Evolutionary conservation across 768 basidiomycete genomes (phyloP).

Genomic region (Hydnomerulius pinastri): DNA sequence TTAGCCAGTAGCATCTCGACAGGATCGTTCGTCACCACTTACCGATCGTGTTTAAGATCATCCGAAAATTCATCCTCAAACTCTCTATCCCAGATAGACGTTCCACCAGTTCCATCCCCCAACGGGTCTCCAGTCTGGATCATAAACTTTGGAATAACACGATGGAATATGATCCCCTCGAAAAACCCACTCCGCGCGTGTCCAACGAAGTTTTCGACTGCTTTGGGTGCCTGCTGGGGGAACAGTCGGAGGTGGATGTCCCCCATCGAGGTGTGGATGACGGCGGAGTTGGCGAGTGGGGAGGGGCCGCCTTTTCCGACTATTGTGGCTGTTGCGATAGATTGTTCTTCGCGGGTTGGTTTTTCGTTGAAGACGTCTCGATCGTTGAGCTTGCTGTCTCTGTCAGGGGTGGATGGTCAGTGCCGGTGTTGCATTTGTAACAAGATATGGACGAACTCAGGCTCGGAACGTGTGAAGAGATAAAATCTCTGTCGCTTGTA

Average conservation of each 20-base stretch:
- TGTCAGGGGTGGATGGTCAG: conserved; percentile 28
- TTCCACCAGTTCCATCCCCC: conserved; percentile 93
- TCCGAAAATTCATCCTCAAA: conserved; percentile 95
- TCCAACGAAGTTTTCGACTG: conserved; percentile 97
- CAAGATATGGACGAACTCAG: conserved; percentile 64
- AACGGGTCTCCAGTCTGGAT: conserved; percentile 95
- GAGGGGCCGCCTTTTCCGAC: conserved; percentile 58
- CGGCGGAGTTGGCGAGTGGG: conserved; percentile 74
- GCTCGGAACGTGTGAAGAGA: conserved; percentile 87
- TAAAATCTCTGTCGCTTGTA: conserved; percentile 94
- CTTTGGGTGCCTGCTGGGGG: conserved; percentile 90
- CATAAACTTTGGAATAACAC: conserved; percentile 99
- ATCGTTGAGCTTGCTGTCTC: conserved; percentile 84
- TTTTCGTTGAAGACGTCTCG: conserved; percentile 98
- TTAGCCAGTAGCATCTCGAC: background rate
- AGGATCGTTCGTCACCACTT: conserved; percentile 14
- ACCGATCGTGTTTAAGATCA: conserved; percentile 90
- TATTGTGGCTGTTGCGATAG: conserved; percentile 66
- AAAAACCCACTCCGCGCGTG: conserved; percentile 88
- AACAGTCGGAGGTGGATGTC: conserved; percentile 90
- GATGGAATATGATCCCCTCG: conserved; percentile 93
- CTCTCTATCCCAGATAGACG: conserved; percentile 85
- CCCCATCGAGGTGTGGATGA: conserved; percentile 93
- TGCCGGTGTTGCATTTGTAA: background rate
- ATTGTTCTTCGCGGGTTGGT: conserved; percentile 95